Percentiles rank a stretch among this genome's conserved stretches.
These are phyloP conservation scores for Hypoxylon sp. DNA, from an alignment of 2,329 filamentous ascomycete genomes.

Conservation along the genomic window DNA sequence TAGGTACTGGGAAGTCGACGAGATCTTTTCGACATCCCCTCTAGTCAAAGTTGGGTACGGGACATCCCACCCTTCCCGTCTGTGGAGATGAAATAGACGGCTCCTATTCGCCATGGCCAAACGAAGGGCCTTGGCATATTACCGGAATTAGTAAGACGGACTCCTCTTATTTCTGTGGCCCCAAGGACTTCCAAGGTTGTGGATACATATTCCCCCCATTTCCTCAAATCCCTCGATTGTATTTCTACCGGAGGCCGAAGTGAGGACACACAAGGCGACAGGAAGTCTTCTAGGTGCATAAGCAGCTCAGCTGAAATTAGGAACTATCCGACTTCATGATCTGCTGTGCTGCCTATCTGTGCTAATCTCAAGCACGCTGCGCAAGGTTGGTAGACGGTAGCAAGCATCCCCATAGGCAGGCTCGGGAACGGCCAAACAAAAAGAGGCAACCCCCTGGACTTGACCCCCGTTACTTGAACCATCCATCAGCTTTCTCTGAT, in stretches of 20 bases:
- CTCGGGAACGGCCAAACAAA: slow-evolving; percentile 41
- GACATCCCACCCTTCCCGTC: slow-evolving; percentile 43
- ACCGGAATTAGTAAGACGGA: slow-evolving; percentile 45
- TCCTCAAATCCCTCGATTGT: slow-evolving; percentile 34
- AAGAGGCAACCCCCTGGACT: slow-evolving; percentile 31
- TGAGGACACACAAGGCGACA: slow-evolving; percentile 37
- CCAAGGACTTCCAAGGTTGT: slow-evolving; percentile 14
- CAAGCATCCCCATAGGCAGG: slow-evolving; percentile 18
- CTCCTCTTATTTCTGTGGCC: slow-evolving; percentile 39
- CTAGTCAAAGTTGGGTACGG: slow-evolving; percentile 39
- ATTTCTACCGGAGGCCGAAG: slow-evolving; percentile 33
- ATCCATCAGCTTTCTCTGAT: slow-evolving; percentile 40
- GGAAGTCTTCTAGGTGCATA: slow-evolving; percentile 26
- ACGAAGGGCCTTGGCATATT: slow-evolving; percentile 41
- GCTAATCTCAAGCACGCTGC: slow-evolving; percentile 40
- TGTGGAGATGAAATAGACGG: slow-evolving; percentile 41
- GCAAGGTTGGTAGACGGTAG: slow-evolving; percentile 23
- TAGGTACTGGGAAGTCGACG: slow-evolving; percentile 32
- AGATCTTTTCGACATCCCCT: slow-evolving; percentile 24
- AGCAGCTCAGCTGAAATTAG: slow-evolving; percentile 34
- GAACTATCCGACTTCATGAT: slow-evolving; percentile 27
- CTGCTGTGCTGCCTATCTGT: slow-evolving; percentile 41
- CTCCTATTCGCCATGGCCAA: slow-evolving; percentile 40
- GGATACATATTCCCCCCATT: slow-evolving; percentile 41
- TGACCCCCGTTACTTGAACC: slow-evolving; percentile 42